Evolutionary conservation across 768 basidiomycete genomes (phyloP), one percentile per base, ranked within the genome.

Genomic region (Pholiota conissans): DNA sequence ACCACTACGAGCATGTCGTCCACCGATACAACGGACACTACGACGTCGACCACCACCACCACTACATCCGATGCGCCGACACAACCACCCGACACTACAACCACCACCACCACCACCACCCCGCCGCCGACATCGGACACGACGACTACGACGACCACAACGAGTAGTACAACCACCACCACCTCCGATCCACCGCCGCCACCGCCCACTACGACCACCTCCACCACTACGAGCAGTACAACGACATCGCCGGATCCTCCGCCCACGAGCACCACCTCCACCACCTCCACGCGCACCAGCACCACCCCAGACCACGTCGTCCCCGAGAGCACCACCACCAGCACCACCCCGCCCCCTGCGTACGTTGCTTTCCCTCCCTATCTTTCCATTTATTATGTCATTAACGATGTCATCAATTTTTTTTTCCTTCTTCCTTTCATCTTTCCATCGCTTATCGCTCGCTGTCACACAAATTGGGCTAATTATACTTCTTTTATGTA

Each of bases 321-420:
- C 40, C 27, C 53, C 29, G 24, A 7, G 40, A 45, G 28, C 40
- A 42, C 52, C 28, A 49, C 18, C n/a, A n/a, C 40, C 39, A 45
- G 28, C 40, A 42, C 52, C 28, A 49, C 18, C n/a, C 28, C 40
- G 52, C 26, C 52, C 14, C 61, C 67, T 32, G 56, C 63, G 59
- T 57, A 59, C 45, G 59, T 63, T 16, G 49, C 49, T 42, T 49
- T 56, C 29, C 39, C 28, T 24, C 54, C 45, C 49, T 52, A 28
- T 50, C 28, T 50, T 40, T 27, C 26, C 39, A n/a, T 27, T 39
- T 32, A 49, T 58, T 55, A 58, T 48, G 56, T 60, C 54, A 58
- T 46, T 56, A 59, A 55, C 55, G 24, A 68, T 70, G 59, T 67
- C 65, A 63, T 52, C 50, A 39, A n/a, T 49, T 16, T 27, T 13